Evolutionary conservation across 495 filamentous ascomycete species (phyloP).

Genomic region (Neurospora intermedia): DNA sequence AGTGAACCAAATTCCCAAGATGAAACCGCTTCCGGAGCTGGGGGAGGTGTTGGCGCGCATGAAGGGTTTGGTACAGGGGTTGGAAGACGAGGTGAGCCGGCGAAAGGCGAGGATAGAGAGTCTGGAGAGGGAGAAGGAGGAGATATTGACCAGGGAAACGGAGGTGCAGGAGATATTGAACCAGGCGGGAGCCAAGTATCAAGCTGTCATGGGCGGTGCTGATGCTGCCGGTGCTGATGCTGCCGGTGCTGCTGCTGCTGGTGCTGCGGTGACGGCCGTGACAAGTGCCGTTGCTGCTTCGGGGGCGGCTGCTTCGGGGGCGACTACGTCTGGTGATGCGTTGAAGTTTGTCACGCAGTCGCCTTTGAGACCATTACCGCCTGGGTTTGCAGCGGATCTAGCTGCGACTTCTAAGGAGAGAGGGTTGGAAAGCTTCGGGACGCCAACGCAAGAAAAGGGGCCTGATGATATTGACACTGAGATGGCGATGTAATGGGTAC

Average conservation of each 20-base stretch:
- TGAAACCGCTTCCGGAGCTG: conserved; percentile 47
- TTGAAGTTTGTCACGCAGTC: conserved; percentile 19
- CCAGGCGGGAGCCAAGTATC: conserved; percentile 71
- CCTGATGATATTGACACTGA: conserved; percentile 16
- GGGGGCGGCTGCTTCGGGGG: conserved; percentile 6
- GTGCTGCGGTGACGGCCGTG: conserved; percentile 12
- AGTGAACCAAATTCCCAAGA: conserved; percentile 31
- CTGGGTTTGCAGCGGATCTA: conserved; percentile 20
- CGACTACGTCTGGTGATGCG: conserved; percentile 6
- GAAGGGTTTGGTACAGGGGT: conserved; percentile 23
- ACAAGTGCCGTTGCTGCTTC: conserved; percentile 17
- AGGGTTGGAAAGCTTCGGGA: conserved; percentile 53
- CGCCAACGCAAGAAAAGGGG: conserved; percentile 39
- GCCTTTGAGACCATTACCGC: conserved; percentile 18
- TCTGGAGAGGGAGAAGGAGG: conserved; percentile 31
- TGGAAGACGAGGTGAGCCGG: conserved; percentile 22
- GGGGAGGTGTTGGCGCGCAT: conserved; percentile 38
- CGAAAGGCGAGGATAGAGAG: conserved; percentile 21
- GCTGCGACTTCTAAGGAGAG: conserved; percentile 26
- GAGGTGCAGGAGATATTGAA: conserved; percentile 75
- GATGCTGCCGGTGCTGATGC: conserved; percentile 12
- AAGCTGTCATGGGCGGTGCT: conserved; percentile 26
- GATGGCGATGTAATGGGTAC: conserved; percentile 1
- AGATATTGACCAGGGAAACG: conserved; percentile 62
- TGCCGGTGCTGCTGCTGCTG: conserved; percentile 6